Percentiles rank a stretch among this genome's conserved stretches.
These are phyloP conservation scores for Rhodotorula babjevae DNA, from an alignment of 768 basidiomycete genomes.

Conservation along the genomic window DNA sequence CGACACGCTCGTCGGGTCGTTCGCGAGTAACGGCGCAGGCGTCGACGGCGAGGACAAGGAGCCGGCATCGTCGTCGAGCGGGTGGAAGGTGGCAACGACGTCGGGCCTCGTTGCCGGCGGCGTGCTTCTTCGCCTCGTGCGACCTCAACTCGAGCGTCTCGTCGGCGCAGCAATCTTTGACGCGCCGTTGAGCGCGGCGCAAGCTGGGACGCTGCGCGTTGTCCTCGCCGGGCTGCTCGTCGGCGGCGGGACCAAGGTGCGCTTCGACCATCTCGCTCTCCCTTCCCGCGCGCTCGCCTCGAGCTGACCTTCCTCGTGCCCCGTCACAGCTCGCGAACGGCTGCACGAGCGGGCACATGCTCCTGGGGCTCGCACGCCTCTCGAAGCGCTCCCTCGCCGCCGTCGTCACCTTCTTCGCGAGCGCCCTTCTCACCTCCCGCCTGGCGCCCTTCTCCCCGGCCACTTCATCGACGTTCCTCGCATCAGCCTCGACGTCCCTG, in stretches of 20 bases:
- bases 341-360: constrained; percentile 49
- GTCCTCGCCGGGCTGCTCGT: constrained; percentile 44
- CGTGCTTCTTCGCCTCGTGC: background rate
- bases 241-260: constrained; percentile 47
- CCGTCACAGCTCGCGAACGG: constrained; percentile 45
- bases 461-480: background rate
- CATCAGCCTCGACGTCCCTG: background rate
- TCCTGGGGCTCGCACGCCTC: constrained; percentile 47
- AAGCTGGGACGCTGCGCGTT: constrained; percentile 31
- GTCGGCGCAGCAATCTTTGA: constrained; percentile 22
- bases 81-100: constrained; percentile 11
- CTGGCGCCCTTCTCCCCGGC: background rate
- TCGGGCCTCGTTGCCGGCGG: constrained; percentile 17
- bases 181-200: constrained; percentile 21
- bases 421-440: constrained; percentile 23
- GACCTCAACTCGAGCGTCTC: background rate
- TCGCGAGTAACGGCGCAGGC: background rate
- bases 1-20: background rate
- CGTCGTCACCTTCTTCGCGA: constrained; percentile 35
- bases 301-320: background rate
- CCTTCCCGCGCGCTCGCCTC: too few relatives aligned
- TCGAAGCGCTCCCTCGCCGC: constrained; percentile 47
- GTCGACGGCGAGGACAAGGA: background rate
- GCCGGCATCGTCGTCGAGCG: too few relatives aligned
- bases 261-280: constrained; percentile 8